phyloP scores from a whole-genome alignment of 2,329 filamentous ascomycete genomes.

The Emergomyces africanus region DNA sequence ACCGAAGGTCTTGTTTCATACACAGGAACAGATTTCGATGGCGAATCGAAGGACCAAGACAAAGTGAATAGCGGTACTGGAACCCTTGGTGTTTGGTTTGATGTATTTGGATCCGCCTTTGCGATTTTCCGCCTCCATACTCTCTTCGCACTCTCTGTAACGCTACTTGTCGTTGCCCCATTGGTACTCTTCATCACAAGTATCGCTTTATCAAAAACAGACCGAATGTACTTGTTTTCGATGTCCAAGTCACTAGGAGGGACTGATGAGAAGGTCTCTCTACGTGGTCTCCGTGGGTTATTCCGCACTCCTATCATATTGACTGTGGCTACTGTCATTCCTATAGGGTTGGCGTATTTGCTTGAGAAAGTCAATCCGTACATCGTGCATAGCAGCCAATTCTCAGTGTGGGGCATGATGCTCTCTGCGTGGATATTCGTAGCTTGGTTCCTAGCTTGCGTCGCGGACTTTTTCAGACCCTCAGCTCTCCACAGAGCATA shows the following conservation, averaged over 20 bases:
- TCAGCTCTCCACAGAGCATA: slow-evolving; percentile 78
- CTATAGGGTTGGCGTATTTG: slow-evolving; percentile 60
- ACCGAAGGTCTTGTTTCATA: slow-evolving; percentile 58
- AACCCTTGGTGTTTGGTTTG: slow-evolving; percentile 78
- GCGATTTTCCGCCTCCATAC: slow-evolving; percentile 68
- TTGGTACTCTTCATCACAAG: slow-evolving; percentile 57
- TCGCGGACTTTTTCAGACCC: slow-evolving; percentile 66
- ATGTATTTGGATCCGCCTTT: slow-evolving; percentile 70
- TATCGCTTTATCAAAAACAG: slow-evolving; percentile 53
- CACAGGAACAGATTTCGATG: slow-evolving; percentile 53
- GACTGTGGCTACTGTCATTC: slow-evolving; percentile 51
- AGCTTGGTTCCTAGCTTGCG: slow-evolving; percentile 71
- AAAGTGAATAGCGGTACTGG: slow-evolving; percentile 55
- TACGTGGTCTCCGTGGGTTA: slow-evolving; percentile 70
- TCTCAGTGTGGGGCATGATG: slow-evolving; percentile 81
- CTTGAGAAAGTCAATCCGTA: slow-evolving; percentile 74
- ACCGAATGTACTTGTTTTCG: slow-evolving; percentile 84
- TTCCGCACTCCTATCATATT: slow-evolving; percentile 73
- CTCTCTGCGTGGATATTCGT: slow-evolving; percentile 65
- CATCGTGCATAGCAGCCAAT: slow-evolving; percentile 82
- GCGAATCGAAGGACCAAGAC: slow-evolving; percentile 42
- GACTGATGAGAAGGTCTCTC: slow-evolving; percentile 45
- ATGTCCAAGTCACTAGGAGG: slow-evolving; percentile 49
- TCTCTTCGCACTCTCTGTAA: slow-evolving; percentile 78
- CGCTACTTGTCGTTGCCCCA: slow-evolving; percentile 67